Percentiles rank a stretch among this genome's conserved stretches.
phyloP scores from a whole-genome alignment of 208 protist species.

The Angomonas deanei region DNA sequence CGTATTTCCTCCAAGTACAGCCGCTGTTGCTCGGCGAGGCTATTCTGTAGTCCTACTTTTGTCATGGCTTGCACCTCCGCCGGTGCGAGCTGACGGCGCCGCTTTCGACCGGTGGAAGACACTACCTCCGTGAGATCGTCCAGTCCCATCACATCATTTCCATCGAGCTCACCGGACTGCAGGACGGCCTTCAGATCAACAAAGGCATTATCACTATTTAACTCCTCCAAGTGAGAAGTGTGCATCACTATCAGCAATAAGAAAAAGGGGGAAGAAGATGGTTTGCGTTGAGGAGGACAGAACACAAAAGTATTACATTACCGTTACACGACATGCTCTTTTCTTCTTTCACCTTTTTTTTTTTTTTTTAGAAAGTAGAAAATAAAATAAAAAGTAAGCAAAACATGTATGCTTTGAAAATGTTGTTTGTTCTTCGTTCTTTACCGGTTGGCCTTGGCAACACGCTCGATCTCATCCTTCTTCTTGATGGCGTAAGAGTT shows the following conservation, averaged over 20 bases:
- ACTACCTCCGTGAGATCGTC: not conserved
- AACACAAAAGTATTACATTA: not conserved
- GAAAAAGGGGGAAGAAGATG: slow-evolving; percentile 1
- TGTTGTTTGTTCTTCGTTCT: not conserved
- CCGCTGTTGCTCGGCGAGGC: slow-evolving; percentile 27
- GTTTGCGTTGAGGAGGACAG: not conserved
- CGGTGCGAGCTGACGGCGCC: not conserved
- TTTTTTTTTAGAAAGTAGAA: slow-evolving; percentile 10
- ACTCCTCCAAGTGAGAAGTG: slow-evolving; percentile 27
- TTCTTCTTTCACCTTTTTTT: not conserved
- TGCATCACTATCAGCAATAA: not conserved
- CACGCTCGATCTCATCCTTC: slow-evolving; percentile 99
- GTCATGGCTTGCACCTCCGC: not conserved
- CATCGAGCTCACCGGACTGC: slow-evolving; percentile 4
- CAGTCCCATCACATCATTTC: slow-evolving; percentile 1
- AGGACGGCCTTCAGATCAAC: slow-evolving; percentile 51
- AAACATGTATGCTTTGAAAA: slow-evolving; percentile 11
- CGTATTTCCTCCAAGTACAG: slow-evolving; percentile 11
- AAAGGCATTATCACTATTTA: slow-evolving; percentile 72
- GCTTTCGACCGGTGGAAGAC: not conserved
- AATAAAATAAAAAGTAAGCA: slow-evolving; percentile 10
- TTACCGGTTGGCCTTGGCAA: slow-evolving; percentile 99
- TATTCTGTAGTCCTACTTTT: slow-evolving; percentile 6
- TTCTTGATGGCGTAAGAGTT: slow-evolving; percentile 99
- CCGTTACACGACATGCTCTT: not conserved